Conservation (phyloP, 2,329 filamentous ascomycete genomes). For the Diaporthe capsici region DNA sequence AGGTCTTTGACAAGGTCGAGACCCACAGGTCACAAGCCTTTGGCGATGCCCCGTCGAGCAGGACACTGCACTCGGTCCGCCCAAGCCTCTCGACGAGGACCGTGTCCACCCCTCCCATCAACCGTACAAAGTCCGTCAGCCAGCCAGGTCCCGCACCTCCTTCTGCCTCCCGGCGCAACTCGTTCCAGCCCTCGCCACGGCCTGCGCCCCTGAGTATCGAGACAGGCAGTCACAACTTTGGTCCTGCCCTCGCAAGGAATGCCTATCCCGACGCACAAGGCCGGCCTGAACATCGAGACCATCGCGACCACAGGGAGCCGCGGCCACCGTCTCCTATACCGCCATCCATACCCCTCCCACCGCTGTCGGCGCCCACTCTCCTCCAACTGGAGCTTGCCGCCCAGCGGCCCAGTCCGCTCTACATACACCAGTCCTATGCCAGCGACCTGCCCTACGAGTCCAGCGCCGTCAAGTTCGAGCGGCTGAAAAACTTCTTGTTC, state of each 20-base stretch:
- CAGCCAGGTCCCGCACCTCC: constrained; percentile 46
- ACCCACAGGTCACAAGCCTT: constrained; percentile 38
- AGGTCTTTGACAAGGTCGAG: constrained; percentile 47
- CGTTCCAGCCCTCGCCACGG: constrained; percentile 61
- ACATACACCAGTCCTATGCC: constrained; percentile 72
- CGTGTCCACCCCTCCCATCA: constrained; percentile 67
- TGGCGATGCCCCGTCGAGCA: constrained; percentile 49
- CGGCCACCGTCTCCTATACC: constrained; percentile 63
- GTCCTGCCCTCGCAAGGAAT: constrained; percentile 42
- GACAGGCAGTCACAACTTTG: constrained; percentile 42
- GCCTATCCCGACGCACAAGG: constrained; percentile 13
- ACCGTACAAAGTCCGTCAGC: constrained; percentile 52
- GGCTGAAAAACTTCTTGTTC: constrained; percentile 88
- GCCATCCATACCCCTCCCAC: constrained; percentile 71
- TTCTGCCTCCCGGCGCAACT: constrained; percentile 61
- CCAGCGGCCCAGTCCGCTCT: constrained; percentile 74
- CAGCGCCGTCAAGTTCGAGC: constrained; percentile 90
- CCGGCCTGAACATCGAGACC: constrained; percentile 24
- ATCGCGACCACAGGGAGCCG: constrained; percentile 46
- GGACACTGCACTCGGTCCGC: constrained; percentile 51
- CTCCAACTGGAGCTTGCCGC: constrained; percentile 75
- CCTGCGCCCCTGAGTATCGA: constrained; percentile 63
- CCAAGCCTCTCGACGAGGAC: constrained; percentile 53
- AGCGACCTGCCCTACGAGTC: constrained; percentile 86
- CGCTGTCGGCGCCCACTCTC: constrained; percentile 76